phyloP scores from a whole-genome alignment of 306 rosid genomes.

The Fragaria nilgerrensis region DNA sequence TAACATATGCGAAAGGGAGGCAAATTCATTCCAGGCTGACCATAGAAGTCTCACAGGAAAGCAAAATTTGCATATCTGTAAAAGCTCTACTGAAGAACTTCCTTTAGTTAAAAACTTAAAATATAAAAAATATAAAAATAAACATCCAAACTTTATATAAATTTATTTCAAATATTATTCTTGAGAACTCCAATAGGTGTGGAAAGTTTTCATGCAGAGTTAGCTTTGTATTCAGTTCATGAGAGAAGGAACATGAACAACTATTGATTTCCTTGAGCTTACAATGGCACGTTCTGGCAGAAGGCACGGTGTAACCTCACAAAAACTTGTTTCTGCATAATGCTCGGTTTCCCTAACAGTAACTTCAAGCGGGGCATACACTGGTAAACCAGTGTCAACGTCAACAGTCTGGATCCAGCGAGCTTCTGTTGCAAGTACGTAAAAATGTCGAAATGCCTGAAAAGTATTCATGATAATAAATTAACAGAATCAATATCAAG shows the following conservation, averaged over 20 bases:
- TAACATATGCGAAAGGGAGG: constrained; percentile 9
- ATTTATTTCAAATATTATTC: neutral
- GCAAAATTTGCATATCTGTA: neutral
- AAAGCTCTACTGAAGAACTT: neutral
- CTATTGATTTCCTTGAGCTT: constrained; percentile 36
- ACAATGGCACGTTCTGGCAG: constrained; percentile 88
- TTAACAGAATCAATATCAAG: constrained; percentile 15
- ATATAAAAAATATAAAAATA: too few relatives aligned
- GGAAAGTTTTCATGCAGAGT: neutral
- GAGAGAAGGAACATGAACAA: neutral
- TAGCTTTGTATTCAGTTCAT: neutral
- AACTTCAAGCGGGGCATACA: constrained; percentile 87
- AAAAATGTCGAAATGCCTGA: constrained; percentile 96
- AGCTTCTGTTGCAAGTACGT: constrained; percentile 94
- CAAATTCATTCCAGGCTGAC: constrained; percentile 23
- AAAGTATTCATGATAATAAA: constrained; percentile 11
- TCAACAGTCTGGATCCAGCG: constrained; percentile 98
- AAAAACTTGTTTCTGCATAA: constrained; percentile 89
- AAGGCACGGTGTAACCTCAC: constrained; percentile 96
- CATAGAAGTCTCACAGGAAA: neutral
- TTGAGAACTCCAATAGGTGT: neutral
- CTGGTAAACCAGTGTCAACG: constrained; percentile 94
- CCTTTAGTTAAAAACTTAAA: too few relatives aligned
- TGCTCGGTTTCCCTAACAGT: constrained; percentile 81
- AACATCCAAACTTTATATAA: neutral